Base-by-base conservation (phyloP, 169 alveolate species). In the Plasmodium ovale region DNA sequence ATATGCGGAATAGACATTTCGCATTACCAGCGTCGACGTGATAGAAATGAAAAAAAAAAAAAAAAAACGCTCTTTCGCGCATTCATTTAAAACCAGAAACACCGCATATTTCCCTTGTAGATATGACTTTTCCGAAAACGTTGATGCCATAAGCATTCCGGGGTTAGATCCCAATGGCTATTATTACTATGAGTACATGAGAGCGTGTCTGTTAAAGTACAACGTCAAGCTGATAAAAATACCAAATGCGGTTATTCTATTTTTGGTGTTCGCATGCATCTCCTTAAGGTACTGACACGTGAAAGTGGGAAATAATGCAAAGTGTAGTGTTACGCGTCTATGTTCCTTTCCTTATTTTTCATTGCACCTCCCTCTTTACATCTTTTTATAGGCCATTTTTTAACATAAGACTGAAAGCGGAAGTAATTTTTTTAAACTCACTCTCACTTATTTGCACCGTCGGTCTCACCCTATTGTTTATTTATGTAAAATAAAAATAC, bases 131-230 rank as follows among this genome's bases (percentile, higher is more conserved):
- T 87, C 90, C 6, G 97, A 95, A 58, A 93, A 88, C 72, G 93
- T 88, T 14, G 93, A 91, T 71, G 89, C 88, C 35, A 92, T 71
- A 94, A 92, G 93, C 85, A 87, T 93, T 27, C 95, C 92, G 23
- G 95, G 92, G 14, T 53, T 94, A 23, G 96, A 92, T 65, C 96
- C 96, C 42, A 90, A 92, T 25, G 95, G 95, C 27, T 92, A 91
- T 70, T 94, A 94, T 68, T 95, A 93, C 82, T 88, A 87, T 92
- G 97, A 95, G 54, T 95, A 95, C 69, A 62, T 95, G 94, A 77
- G 96, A 37, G 97, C 96, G 2, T 87, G 93, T 35, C 53, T 95
- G 37, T 72, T 95, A 42, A 87, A 92, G 69, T 89, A 90, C 67
- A 87, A 94, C 16, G 94, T 92, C 54, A 87, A 94, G 33, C 51